phyloP scores from a whole-genome alignment of 179 eudicot genomes.

The Amaranthus tricolor region DNA sequence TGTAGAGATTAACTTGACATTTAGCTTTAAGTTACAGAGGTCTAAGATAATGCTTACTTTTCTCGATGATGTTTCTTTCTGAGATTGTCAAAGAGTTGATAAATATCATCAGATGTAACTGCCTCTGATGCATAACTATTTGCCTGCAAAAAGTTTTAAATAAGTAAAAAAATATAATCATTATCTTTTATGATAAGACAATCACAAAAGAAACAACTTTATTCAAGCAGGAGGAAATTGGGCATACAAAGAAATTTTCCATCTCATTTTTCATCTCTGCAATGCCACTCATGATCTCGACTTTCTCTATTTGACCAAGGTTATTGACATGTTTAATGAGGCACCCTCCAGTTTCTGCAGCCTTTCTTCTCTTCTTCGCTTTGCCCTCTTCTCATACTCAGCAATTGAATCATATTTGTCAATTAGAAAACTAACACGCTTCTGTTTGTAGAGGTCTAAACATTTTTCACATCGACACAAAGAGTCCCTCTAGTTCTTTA shows the following conservation, averaged over 20 bases:
- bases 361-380: slow-evolving; percentile 80
- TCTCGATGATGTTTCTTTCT: slow-evolving; percentile 72
- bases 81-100: slow-evolving; percentile 84
- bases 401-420: slow-evolving; percentile 83
- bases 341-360: slow-evolving; percentile 70
- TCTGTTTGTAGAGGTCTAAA: slow-evolving; percentile 47
- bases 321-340: slow-evolving; percentile 57
- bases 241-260: slow-evolving; percentile 59
- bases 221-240: background rate
- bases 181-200: background rate
- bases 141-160: slow-evolving; percentile 39
- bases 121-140: slow-evolving; percentile 55
- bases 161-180: slow-evolving; percentile 1
- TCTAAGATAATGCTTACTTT: slow-evolving; percentile 27
- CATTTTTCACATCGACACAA: slow-evolving; percentile 76
- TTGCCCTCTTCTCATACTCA: slow-evolving; percentile 81
- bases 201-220: background rate
- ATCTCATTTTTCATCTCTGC: slow-evolving; percentile 89
- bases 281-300: slow-evolving; percentile 82
- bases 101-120: slow-evolving; percentile 67
- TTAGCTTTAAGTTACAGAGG: slow-evolving; percentile 4
- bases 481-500: slow-evolving; percentile 66
- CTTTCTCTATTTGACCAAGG: slow-evolving; percentile 84
- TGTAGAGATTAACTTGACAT: background rate
- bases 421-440: slow-evolving; percentile 59